Evolutionary conservation across 2,329 filamentous ascomycete genomes (phyloP).

Genomic region (Aureobasidium leucospermi): DNA sequence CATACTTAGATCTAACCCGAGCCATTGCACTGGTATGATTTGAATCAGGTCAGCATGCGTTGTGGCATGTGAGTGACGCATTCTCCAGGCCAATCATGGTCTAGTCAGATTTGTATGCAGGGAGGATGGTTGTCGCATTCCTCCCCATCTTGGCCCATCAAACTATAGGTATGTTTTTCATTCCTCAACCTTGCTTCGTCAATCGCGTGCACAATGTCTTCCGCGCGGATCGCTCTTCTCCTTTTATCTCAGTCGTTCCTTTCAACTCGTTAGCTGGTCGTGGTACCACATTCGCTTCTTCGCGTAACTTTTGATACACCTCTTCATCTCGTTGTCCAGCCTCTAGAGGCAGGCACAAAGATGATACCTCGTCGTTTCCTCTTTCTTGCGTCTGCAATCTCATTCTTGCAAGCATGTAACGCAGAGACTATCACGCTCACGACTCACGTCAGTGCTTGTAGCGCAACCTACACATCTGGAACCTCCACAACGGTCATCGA

Average conservation of each 20-base stretch:
- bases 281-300: conserved; percentile 2
- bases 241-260: conserved; percentile 3
- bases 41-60: not conserved
- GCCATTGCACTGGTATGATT: not conserved
- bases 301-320: not conserved
- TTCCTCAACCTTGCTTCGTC: conserved; percentile 2
- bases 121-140: conserved; percentile 1
- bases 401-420: not conserved
- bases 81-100: not conserved
- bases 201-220: not conserved
- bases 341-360: not conserved
- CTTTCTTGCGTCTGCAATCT: conserved; percentile 1
- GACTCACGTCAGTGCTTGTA: conserved; percentile 15
- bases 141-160: conserved; percentile 7
- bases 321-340: not conserved
- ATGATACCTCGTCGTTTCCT: not conserved
- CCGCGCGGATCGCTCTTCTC: not conserved
- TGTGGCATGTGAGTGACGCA: conserved; percentile 5
- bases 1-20: not conserved
- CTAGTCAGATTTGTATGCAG: not conserved
- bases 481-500: conserved; percentile 20
- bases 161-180: conserved; percentile 11
- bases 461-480: conserved; percentile 8
- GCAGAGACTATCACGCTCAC: conserved; percentile 16
- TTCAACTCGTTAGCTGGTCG: not conserved